Conservation (phyloP, 441 rosid genomes). For the Geranium incanum region DNA sequence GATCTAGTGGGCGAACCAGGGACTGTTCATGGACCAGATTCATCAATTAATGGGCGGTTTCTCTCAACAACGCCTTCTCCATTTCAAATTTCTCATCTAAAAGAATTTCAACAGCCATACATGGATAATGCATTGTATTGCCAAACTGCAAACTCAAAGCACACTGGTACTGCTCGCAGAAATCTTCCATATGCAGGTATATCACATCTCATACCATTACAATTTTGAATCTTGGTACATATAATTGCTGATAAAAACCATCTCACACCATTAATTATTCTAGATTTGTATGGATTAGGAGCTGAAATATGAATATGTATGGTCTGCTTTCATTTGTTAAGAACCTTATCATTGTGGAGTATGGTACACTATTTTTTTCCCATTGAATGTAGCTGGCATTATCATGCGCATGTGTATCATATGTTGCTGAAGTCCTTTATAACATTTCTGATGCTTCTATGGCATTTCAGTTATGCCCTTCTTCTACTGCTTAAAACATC, state of each 20-base stretch:
- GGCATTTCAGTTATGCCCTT: not conserved
- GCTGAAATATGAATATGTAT: not conserved
- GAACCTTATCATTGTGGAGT: too few species aligned
- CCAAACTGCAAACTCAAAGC: constrained; percentile 30
- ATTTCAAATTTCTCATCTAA: constrained; percentile 47
- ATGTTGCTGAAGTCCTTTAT: too few species aligned
- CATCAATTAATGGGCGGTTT: constrained; percentile 69
- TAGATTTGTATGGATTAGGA: constrained; percentile 2
- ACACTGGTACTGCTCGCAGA: constrained; percentile 27
- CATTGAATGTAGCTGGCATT: too few species aligned
- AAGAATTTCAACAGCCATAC: constrained; percentile 39
- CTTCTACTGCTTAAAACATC: not conserved
- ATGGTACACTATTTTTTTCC: too few species aligned
- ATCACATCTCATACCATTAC: constrained; percentile 9
- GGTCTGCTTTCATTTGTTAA: not conserved
- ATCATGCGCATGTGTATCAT: too few species aligned
- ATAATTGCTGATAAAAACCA: too few species aligned
- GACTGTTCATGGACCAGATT: constrained; percentile 75
- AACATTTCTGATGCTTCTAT: not conserved
- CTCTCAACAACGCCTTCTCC: constrained; percentile 59
- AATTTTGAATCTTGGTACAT: too few species aligned
- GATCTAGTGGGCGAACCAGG: constrained; percentile 94
- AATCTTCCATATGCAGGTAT: constrained; percentile 41
- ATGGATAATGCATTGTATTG: constrained; percentile 28
- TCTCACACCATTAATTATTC: not conserved